A percentile compares a stretch with the other conserved stretches of the same genome.
Conservation (phyloP, 1,284 basidiomycete species). For the Puccinia horiana region DNA sequence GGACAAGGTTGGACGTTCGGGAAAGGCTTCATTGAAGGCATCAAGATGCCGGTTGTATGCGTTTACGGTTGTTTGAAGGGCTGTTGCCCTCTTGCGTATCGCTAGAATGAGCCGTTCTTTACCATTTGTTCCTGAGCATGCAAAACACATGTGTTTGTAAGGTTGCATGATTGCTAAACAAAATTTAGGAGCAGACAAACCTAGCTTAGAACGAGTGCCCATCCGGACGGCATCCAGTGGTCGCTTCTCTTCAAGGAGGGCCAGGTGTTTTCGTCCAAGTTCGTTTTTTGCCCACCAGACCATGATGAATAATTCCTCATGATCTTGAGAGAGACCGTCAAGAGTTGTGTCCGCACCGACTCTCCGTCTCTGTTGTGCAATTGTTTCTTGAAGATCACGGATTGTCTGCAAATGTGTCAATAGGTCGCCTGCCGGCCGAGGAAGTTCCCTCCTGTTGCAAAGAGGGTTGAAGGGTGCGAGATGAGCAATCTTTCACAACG, state of each 20-base stretch:
- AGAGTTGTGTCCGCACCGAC: background rate
- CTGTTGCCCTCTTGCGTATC: background rate
- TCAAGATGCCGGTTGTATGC: slow-evolving; percentile 2
- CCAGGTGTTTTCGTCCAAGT: slow-evolving; percentile 1
- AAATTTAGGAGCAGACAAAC: no score
- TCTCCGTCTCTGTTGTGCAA: background rate
- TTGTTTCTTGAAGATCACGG: background rate
- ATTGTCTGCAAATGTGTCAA: background rate
- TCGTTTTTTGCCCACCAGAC: slow-evolving; percentile 24
- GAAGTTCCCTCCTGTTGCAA: background rate
- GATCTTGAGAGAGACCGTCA: background rate
- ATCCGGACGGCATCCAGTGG: background rate
- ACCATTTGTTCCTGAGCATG: slow-evolving; percentile 27
- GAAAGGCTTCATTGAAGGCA: background rate
- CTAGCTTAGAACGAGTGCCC: slow-evolving; percentile 5
- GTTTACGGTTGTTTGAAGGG: background rate
- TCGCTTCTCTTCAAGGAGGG: background rate
- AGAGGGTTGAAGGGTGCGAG: background rate
- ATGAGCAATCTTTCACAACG: background rate
- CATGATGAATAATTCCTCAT: background rate
- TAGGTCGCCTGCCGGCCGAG: background rate
- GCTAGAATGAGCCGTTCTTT: slow-evolving; percentile 9
- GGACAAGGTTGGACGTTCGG: background rate
- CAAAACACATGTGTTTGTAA: no score
- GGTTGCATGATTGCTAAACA: no score